These are phyloP conservation scores for Ambrosiella beaveri DNA, from an alignment of 2,329 filamentous ascomycete genomes.

Conservation along the genomic window DNA sequence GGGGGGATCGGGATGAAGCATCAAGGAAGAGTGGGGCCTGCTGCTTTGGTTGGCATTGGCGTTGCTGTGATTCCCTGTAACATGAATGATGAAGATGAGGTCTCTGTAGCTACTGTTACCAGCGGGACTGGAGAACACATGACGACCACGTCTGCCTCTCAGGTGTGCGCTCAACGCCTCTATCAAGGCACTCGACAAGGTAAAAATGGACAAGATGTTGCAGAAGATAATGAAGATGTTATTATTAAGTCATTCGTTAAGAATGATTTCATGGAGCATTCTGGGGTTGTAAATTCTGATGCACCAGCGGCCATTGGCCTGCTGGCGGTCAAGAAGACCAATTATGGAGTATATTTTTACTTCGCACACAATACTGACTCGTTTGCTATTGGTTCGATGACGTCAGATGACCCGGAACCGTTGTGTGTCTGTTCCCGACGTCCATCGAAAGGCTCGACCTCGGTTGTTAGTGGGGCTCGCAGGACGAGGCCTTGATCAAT, in stretches of 20 bases:
- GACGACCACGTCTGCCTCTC: slow-evolving; percentile 83
- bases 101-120: slow-evolving; percentile 67
- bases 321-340: slow-evolving; percentile 73
- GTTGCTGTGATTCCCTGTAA: slow-evolving; percentile 73
- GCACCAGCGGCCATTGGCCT: slow-evolving; percentile 82
- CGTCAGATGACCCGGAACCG: slow-evolving; percentile 56
- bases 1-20: slow-evolving; percentile 99
- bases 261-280: slow-evolving; percentile 85
- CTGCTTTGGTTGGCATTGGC: slow-evolving; percentile 80
- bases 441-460: slow-evolving; percentile 40
- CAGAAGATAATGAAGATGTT: slow-evolving; percentile 59
- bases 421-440: slow-evolving; percentile 53
- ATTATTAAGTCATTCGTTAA: slow-evolving; percentile 60
- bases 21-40: slow-evolving; percentile 75
- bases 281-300: slow-evolving; percentile 62
- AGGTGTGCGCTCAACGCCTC: slow-evolving; percentile 68
- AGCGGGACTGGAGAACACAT: slow-evolving; percentile 97
- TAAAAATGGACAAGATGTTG: slow-evolving; percentile 41
- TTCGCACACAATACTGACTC: slow-evolving; percentile 94
- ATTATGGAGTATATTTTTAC: slow-evolving; percentile 62
- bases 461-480: slow-evolving; percentile 36
- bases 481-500: slow-evolving; percentile 20
- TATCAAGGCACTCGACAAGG: slow-evolving; percentile 51
- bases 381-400: slow-evolving; percentile 77
- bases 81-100: slow-evolving; percentile 47